A percentile compares a stretch with the other conserved stretches of the same genome.
Conservation (phyloP, 1,139 yeast genomes). For the Pichia sp. region DNA sequence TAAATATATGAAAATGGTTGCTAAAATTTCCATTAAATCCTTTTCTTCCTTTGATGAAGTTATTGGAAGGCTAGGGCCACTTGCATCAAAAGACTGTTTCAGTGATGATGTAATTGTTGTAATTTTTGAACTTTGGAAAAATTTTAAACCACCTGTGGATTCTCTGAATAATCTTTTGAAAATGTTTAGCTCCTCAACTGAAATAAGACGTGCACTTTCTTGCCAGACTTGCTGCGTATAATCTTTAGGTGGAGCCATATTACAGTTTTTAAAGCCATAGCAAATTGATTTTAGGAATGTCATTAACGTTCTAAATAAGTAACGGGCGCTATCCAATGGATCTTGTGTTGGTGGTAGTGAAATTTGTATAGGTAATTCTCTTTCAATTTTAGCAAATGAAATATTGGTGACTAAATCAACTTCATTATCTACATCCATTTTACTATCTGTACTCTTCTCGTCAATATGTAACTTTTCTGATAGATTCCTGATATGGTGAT, state of each 20-base stretch:
- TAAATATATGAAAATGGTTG: constrained; percentile 86
- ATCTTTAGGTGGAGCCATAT: constrained; percentile 74
- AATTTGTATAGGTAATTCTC: constrained; percentile 42
- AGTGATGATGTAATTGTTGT: constrained; percentile 32
- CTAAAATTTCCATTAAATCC: constrained; percentile 92
- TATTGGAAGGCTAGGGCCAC: constrained; percentile 77
- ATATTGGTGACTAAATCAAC: constrained; percentile 25
- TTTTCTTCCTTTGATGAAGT: constrained; percentile 89
- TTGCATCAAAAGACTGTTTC: constrained; percentile 57
- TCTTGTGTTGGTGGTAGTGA: constrained; percentile 44
- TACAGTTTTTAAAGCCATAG: constrained; percentile 83
- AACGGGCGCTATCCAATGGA: constrained; percentile 80
- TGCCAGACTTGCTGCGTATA: constrained; percentile 71
- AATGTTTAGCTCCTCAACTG: constrained; percentile 75
- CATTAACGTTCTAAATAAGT: constrained; percentile 80
- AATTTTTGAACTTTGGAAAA: constrained; percentile 56
- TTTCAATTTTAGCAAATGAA: constrained; percentile 43
- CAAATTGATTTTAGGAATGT: constrained; percentile 86
- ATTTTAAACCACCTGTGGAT: constrained; percentile 73
- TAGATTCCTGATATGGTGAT: constrained; percentile 11
- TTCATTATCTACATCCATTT: constrained; percentile 22
- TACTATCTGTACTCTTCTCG: constrained; percentile 3
- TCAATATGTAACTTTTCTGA: constrained; percentile 13
- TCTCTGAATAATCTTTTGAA: constrained; percentile 75
- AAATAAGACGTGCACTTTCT: constrained; percentile 76